A percentile compares a stretch with the other conserved stretches of the same genome.
Conservation (phyloP, 768 basidiomycete species). For the Collybia sp. region DNA sequence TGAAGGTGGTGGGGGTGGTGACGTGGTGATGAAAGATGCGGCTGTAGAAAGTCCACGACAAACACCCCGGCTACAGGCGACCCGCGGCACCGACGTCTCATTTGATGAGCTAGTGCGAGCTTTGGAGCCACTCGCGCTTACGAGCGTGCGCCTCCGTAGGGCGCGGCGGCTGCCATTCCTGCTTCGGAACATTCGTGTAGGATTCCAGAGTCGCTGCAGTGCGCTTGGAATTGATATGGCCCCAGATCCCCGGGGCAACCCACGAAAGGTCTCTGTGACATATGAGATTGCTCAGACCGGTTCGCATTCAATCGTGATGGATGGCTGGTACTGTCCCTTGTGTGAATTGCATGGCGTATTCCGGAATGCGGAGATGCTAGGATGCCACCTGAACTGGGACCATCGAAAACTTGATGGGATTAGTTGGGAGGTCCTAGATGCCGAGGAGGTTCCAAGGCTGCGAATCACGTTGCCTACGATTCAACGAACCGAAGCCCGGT, state of each 20-base stretch:
- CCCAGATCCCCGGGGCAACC: constrained; percentile 9
- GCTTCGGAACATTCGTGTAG: constrained; percentile 41
- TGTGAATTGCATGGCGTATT: constrained; percentile 44
- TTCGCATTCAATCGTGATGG: constrained; percentile 12
- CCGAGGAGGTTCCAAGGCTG: constrained; percentile 1
- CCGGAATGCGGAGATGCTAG: constrained; percentile 34
- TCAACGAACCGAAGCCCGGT: background rate
- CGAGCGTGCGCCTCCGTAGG: constrained; percentile 30
- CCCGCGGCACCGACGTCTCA: constrained; percentile 13
- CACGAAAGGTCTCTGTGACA: background rate
- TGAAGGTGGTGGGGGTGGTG: too few species aligned
- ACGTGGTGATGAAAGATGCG: too few species aligned
- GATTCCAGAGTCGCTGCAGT: constrained; percentile 42
- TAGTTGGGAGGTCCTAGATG: constrained; percentile 28
- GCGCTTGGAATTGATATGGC: constrained; percentile 27
- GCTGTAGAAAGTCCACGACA: too few species aligned
- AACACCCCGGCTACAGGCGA: background rate
- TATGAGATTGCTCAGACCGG: too few species aligned
- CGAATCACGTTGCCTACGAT: background rate
- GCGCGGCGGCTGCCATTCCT: constrained; percentile 50
- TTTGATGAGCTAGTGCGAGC: constrained; percentile 28
- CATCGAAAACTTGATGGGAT: constrained; percentile 33
- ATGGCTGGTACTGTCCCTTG: constrained; percentile 47
- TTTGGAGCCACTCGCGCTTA: constrained; percentile 24
- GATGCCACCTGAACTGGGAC: constrained; percentile 44